Conservation (phyloP, 352 stramenopile species). For the Globisporangium emineosum region DNA sequence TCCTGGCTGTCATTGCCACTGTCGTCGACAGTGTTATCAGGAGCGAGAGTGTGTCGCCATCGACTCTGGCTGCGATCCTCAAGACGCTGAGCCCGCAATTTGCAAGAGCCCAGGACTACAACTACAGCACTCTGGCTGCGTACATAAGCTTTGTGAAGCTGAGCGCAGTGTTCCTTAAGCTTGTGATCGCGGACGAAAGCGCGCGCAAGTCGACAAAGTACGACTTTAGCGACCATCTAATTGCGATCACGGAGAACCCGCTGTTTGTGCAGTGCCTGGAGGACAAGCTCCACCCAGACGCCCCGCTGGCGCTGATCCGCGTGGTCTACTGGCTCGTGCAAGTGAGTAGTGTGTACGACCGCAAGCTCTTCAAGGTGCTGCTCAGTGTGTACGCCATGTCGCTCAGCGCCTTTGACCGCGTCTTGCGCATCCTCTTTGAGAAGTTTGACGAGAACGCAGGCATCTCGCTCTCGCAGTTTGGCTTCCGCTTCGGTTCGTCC, state of each 20-base stretch:
- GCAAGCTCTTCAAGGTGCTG: slow-evolving; percentile 53
- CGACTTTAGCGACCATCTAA: slow-evolving; percentile 37
- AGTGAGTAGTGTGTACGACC: slow-evolving; percentile 38
- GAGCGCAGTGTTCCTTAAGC: slow-evolving; percentile 29
- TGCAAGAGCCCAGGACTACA: slow-evolving; percentile 18
- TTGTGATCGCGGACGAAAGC: slow-evolving; percentile 20
- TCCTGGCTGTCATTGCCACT: slow-evolving; percentile 6
- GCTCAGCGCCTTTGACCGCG: slow-evolving; percentile 51
- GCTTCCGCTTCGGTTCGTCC: slow-evolving; percentile 71
- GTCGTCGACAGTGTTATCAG: slow-evolving; percentile 11
- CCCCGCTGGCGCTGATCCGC: slow-evolving; percentile 33
- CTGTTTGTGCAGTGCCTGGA: slow-evolving; percentile 31
- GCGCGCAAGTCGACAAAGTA: slow-evolving; percentile 17
- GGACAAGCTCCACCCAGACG: slow-evolving; percentile 6
- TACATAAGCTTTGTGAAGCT: slow-evolving; percentile 38
- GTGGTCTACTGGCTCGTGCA: slow-evolving; percentile 42
- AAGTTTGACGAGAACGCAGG: slow-evolving; percentile 42
- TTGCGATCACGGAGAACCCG: slow-evolving; percentile 25
- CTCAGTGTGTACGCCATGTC: slow-evolving; percentile 71
- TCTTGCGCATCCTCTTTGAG: slow-evolving; percentile 52
- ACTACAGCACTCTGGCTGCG: slow-evolving; percentile 14
- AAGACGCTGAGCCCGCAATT: slow-evolving; percentile 26
- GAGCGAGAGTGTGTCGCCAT: neutral
- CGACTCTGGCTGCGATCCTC: slow-evolving; percentile 8
- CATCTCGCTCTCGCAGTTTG: slow-evolving; percentile 41